A percentile compares a stretch with the other conserved stretches of the same genome.
phyloP scores from a whole-genome alignment of 2,329 filamentous ascomycete genomes.

The Scytalidium sp. region DNA sequence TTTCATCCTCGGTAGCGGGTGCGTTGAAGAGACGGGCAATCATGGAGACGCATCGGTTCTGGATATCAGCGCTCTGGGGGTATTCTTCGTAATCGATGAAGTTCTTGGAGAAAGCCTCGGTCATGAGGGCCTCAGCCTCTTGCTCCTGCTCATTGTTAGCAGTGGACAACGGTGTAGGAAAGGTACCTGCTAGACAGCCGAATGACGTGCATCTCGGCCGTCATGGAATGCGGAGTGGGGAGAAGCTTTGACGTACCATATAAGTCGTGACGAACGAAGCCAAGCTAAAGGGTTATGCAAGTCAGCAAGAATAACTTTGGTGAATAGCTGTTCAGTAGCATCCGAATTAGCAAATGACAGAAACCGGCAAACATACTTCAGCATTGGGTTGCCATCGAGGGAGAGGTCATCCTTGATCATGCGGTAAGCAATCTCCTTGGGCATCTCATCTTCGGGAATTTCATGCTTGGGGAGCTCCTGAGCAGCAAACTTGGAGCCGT shows the following conservation, averaged over 20 bases:
- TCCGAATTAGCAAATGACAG: too few relatives aligned
- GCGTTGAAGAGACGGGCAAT: constrained; percentile 88
- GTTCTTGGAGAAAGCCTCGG: not conserved
- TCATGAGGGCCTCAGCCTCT: constrained; percentile 74
- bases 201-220: not conserved
- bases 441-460: constrained; percentile 91
- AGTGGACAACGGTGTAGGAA: not conserved
- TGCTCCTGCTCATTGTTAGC: constrained; percentile 62
- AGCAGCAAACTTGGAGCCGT: constrained; percentile 80
- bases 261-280: constrained; percentile 95
- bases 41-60: constrained; percentile 90
- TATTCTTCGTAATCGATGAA: constrained; percentile 70
- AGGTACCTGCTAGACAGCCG: not conserved
- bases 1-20: constrained; percentile 54
- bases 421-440: constrained; percentile 86
- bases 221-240: not conserved
- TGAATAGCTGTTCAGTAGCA: not conserved
- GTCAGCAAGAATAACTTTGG: constrained; percentile 8
- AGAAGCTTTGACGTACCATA: constrained; percentile 59
- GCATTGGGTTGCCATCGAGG: constrained; percentile 85
- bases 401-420: constrained; percentile 96
- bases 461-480: constrained; percentile 77
- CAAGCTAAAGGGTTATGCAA: constrained; percentile 50
- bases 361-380: constrained; percentile 63
- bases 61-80: constrained; percentile 76